These are phyloP conservation scores for Tirmania nivea DNA, from an alignment of 495 filamentous ascomycete genomes.

Conservation along the genomic window DNA sequence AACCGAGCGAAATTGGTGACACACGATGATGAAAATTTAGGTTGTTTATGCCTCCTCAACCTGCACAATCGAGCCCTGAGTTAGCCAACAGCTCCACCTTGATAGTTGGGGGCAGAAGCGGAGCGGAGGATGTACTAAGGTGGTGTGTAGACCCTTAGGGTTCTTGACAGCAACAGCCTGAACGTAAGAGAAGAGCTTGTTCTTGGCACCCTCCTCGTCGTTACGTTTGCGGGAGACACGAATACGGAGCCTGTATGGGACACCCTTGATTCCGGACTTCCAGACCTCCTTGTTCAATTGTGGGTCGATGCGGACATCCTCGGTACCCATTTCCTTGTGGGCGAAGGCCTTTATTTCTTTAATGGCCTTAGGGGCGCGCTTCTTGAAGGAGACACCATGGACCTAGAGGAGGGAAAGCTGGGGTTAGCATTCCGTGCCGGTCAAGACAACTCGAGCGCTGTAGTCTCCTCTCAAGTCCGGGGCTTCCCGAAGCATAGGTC, in stretches of 20 bases:
- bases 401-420: slow-evolving; percentile 32
- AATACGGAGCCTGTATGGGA: slow-evolving; percentile 85
- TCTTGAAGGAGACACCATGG: slow-evolving; percentile 97
- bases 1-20: too few relatives aligned
- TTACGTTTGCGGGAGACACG: slow-evolving; percentile 99
- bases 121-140: slow-evolving; percentile 31
- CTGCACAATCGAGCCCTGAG: neutral
- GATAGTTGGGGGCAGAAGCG: neutral
- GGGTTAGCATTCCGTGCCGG: neutral
- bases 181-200: slow-evolving; percentile 97
- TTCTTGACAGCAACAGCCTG: slow-evolving; percentile 99
- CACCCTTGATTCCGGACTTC: slow-evolving; percentile 96
- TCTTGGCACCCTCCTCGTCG: slow-evolving; percentile 96
- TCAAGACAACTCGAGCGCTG: neutral
- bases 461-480: too few relatives aligned
- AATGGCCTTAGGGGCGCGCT: slow-evolving; percentile 91
- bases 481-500: too few relatives aligned
- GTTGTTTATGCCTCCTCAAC: slow-evolving; percentile 29
- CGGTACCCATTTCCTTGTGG: slow-evolving; percentile 83
- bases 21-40: neutral
- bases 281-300: slow-evolving; percentile 99
- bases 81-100: neutral
- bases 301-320: slow-evolving; percentile 92
- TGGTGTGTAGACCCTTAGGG: slow-evolving; percentile 84
- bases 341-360: slow-evolving; percentile 97